Evolutionary conservation across 352 stramenopile species (phyloP).

Genomic region (Pythium oligandrum): DNA sequence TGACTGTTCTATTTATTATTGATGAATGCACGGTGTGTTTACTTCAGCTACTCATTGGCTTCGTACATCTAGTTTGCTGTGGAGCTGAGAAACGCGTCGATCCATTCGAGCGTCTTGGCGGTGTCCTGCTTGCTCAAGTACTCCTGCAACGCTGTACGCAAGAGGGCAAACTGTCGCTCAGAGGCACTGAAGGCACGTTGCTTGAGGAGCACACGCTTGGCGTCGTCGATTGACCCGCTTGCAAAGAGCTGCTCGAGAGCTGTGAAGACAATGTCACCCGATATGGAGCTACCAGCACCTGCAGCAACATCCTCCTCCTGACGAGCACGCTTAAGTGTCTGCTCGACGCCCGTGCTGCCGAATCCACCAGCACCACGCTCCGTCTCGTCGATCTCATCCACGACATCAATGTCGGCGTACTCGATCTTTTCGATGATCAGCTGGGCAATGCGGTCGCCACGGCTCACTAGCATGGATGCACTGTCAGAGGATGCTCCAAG

Average conservation of each 20-base stretch:
- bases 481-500: too few relatives aligned
- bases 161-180: conserved; percentile 48
- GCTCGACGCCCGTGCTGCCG: conserved; percentile 90
- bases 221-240: conserved; percentile 41
- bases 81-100: conserved; percentile 51
- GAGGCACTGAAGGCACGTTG: conserved; percentile 46
- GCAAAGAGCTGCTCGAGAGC: conserved; percentile 47
- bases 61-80: conserved; percentile 16
- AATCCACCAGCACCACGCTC: conserved; percentile 93
- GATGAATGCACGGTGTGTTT: not conserved
- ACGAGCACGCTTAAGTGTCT: conserved; percentile 49
- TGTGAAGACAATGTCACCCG: conserved; percentile 24
- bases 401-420: conserved; percentile 88
- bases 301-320: conserved; percentile 4
- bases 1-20: conserved; percentile 6
- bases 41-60: not conserved
- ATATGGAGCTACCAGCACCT: not conserved
- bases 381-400: conserved; percentile 95
- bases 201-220: conserved; percentile 49
- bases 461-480: conserved; percentile 53
- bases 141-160: conserved; percentile 40
- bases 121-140: conserved; percentile 36
- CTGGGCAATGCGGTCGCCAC: conserved; percentile 96
- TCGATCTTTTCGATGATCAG: conserved; percentile 96
- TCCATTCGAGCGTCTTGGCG: conserved; percentile 59